These are phyloP conservation scores for Melaleuca quinquenervia DNA, from an alignment of 345 rosid species.

Conservation along the genomic window DNA sequence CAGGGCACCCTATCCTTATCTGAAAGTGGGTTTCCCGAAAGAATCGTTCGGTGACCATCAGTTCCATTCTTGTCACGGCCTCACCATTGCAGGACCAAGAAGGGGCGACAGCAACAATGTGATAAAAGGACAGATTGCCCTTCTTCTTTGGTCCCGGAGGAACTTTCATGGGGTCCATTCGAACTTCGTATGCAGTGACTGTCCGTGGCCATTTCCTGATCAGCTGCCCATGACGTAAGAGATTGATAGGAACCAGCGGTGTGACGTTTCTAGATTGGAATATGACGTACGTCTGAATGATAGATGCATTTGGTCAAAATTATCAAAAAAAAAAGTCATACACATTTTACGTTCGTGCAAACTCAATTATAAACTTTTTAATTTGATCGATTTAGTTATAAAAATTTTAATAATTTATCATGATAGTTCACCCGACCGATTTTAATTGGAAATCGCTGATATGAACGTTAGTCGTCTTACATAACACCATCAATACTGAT, in stretches of 20 bases:
- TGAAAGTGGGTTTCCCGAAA: neutral
- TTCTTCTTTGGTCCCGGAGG: neutral
- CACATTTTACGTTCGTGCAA: too few relatives aligned
- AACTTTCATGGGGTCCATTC: neutral
- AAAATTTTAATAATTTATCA: too few relatives aligned
- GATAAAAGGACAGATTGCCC: neutral
- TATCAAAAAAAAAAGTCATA: too few relatives aligned
- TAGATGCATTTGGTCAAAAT: too few relatives aligned
- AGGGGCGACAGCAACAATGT: neutral
- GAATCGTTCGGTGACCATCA: neutral
- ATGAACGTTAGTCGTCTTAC: too few relatives aligned
- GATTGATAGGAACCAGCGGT: neutral
- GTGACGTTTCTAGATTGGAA: neutral
- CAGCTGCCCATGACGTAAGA: neutral
- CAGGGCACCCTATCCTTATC: neutral
- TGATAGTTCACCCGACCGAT: too few relatives aligned
- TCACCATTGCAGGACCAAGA: neutral
- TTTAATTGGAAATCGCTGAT: too few relatives aligned
- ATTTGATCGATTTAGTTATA: too few relatives aligned
- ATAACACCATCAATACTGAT: too few relatives aligned
- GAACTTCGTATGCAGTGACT: neutral
- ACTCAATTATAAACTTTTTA: too few relatives aligned
- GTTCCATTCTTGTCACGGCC: neutral
- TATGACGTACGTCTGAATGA: neutral
- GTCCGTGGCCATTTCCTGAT: neutral